These are phyloP conservation scores for Udeniomyces megalosporus DNA, from an alignment of 768 basidiomycete genomes.

Conservation along the genomic window DNA sequence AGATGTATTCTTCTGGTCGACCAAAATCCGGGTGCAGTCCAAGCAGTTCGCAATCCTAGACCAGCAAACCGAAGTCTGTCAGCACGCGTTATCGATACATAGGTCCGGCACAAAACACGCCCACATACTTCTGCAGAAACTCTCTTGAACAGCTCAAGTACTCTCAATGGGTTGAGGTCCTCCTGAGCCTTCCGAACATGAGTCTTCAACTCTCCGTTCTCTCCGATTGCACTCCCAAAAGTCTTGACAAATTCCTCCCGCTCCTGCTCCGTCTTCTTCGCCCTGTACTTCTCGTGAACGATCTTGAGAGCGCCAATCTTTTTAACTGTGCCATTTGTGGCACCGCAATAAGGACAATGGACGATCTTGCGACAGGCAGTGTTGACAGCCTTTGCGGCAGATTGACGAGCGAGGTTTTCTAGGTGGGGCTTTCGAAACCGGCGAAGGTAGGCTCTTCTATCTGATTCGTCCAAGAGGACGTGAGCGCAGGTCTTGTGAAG, in stretches of 20 bases:
- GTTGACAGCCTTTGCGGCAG: constrained; percentile 69
- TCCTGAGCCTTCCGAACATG: constrained; percentile 80
- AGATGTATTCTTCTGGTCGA: constrained; percentile 89
- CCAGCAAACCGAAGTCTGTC: neutral
- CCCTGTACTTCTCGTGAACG: constrained; percentile 91
- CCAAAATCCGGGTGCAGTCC: constrained; percentile 77
- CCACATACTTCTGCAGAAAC: constrained; percentile 69
- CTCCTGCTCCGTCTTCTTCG: constrained; percentile 69
- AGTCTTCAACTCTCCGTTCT: constrained; percentile 68
- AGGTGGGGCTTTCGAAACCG: constrained; percentile 80
- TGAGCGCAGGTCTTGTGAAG: constrained; percentile 59
- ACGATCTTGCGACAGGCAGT: constrained; percentile 72
- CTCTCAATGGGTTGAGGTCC: constrained; percentile 86
- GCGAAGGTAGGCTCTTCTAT: constrained; percentile 66
- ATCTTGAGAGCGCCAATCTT: constrained; percentile 90
- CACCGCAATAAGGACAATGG: constrained; percentile 82
- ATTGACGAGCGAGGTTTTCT: constrained; percentile 79
- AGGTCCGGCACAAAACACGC: neutral
- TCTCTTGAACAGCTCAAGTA: constrained; percentile 74
- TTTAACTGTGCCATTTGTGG: constrained; percentile 89
- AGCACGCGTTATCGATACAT: no score
- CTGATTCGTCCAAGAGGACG: constrained; percentile 71
- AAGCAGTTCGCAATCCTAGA: constrained; percentile 81
- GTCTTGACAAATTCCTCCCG: constrained; percentile 73
- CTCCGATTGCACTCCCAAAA: constrained; percentile 46